These are phyloP conservation scores for Neurospora sp. DNA, from an alignment of 495 filamentous ascomycete genomes.

Conservation along the genomic window DNA sequence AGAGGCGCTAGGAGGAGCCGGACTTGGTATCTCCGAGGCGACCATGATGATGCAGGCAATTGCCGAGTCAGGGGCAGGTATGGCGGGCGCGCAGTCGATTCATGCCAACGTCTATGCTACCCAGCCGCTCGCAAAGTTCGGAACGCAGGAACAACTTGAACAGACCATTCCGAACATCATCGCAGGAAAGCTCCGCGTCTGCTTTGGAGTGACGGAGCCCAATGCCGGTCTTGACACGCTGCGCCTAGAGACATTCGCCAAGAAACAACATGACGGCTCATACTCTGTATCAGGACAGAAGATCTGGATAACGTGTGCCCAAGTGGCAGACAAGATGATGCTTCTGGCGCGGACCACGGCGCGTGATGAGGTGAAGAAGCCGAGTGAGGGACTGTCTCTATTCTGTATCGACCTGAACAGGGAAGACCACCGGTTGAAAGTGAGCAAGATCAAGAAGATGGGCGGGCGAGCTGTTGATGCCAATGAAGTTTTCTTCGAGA, in stretches of 20 bases:
- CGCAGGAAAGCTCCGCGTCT: slow-evolving; percentile 55
- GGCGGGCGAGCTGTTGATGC: slow-evolving; percentile 70
- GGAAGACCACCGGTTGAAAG: slow-evolving; percentile 44
- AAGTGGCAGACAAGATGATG: slow-evolving; percentile 70
- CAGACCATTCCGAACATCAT: slow-evolving; percentile 60
- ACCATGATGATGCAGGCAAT: slow-evolving; percentile 84
- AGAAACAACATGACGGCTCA: slow-evolving; percentile 35
- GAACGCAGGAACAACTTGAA: slow-evolving; percentile 47
- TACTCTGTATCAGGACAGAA: slow-evolving; percentile 66
- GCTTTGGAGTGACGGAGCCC: slow-evolving; percentile 53
- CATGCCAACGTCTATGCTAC: slow-evolving; percentile 71
- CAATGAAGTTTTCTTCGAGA: slow-evolving; percentile 77
- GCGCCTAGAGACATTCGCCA: slow-evolving; percentile 52
- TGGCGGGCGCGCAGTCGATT: slow-evolving; percentile 67
- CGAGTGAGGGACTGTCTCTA: slow-evolving; percentile 59
- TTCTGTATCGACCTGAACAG: slow-evolving; percentile 69
- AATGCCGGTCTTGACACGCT: slow-evolving; percentile 70
- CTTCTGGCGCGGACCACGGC: slow-evolving; percentile 66
- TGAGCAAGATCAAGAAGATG: slow-evolving; percentile 73
- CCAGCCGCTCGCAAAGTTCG: slow-evolving; percentile 64
- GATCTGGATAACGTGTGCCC: slow-evolving; percentile 76
- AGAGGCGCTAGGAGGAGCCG: slow-evolving; percentile 59
- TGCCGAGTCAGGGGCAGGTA: slow-evolving; percentile 64
- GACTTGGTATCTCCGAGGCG: slow-evolving; percentile 70
- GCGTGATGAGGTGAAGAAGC: slow-evolving; percentile 52